These are phyloP conservation scores for Aureobasidium sp. DNA, from an alignment of 2,329 filamentous ascomycete genomes.

Conservation along the genomic window DNA sequence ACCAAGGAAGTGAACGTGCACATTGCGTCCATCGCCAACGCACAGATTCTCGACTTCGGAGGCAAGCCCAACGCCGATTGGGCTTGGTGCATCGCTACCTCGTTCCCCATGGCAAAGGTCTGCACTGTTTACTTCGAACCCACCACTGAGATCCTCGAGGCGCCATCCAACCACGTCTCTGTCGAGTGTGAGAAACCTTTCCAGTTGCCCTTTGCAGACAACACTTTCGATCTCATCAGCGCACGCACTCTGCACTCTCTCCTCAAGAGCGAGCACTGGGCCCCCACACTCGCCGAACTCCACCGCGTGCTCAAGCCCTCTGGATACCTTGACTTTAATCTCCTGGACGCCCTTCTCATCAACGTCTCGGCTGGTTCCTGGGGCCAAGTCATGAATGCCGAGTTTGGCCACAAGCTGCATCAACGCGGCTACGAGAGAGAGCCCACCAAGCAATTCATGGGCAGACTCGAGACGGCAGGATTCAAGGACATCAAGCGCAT, in stretches of 20 bases:
- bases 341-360: slow-evolving; percentile 85
- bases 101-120: slow-evolving; percentile 77
- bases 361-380: slow-evolving; percentile 62
- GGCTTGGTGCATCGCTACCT: slow-evolving; percentile 87
- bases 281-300: slow-evolving; percentile 76
- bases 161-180: slow-evolving; percentile 81
- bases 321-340: slow-evolving; percentile 82
- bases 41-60: slow-evolving; percentile 76
- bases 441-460: slow-evolving; percentile 74
- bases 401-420: slow-evolving; percentile 86
- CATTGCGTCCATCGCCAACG: slow-evolving; percentile 35
- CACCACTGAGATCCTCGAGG: slow-evolving; percentile 64
- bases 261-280: slow-evolving; percentile 84
- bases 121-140: slow-evolving; percentile 56
- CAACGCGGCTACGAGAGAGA: slow-evolving; percentile 83
- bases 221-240: slow-evolving; percentile 86
- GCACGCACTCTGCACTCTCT: slow-evolving; percentile 80
- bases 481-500: slow-evolving; percentile 76
- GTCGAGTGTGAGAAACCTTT: slow-evolving; percentile 53
- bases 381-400: slow-evolving; percentile 75
- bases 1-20: slow-evolving; percentile 45
- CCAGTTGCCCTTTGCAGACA: slow-evolving; percentile 75
- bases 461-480: slow-evolving; percentile 64
- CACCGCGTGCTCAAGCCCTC: slow-evolving; percentile 88
- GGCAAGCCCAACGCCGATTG: slow-evolving; percentile 83